phyloP scores from a whole-genome alignment of 768 basidiomycete genomes.

The Sutorius australiensis region DNA sequence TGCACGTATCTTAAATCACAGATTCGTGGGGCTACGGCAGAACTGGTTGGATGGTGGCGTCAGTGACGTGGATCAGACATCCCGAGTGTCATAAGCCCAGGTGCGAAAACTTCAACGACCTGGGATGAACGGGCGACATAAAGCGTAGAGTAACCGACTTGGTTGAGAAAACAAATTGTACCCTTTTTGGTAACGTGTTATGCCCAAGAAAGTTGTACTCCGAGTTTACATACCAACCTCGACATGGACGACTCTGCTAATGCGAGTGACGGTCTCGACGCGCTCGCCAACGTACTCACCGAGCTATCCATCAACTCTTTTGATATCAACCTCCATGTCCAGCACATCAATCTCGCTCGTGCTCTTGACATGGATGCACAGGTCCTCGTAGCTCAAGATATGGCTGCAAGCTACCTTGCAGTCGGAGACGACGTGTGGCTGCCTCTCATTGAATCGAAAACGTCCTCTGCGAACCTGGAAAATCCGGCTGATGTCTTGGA shows the following conservation, averaged over 20 bases:
- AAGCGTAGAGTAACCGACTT: too few relatives aligned
- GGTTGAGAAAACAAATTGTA: too few relatives aligned
- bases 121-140: too few relatives aligned
- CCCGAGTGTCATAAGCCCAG: too few relatives aligned
- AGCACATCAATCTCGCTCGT: constrained; percentile 62
- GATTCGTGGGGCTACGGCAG: not conserved
- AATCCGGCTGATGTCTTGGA: constrained; percentile 49
- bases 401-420: constrained; percentile 59
- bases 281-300: constrained; percentile 56
- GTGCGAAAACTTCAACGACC: too few relatives aligned
- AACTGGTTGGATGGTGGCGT: not conserved
- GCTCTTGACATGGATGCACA: constrained; percentile 58
- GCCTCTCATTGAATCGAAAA: constrained; percentile 58
- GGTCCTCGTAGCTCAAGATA: constrained; percentile 57
- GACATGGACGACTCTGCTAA: constrained; percentile 48
- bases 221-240: not conserved
- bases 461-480: constrained; percentile 47
- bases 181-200: too few relatives aligned
- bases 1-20: not conserved
- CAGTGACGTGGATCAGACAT: not conserved
- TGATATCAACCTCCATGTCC: constrained; percentile 58
- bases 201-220: too few relatives aligned
- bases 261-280: constrained; percentile 50
- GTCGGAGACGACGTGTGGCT: constrained; percentile 72
- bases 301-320: constrained; percentile 56